Base-by-base conservation (phyloP, 768 basidiomycete genomes). In the Leccinum incarnatum region DNA sequence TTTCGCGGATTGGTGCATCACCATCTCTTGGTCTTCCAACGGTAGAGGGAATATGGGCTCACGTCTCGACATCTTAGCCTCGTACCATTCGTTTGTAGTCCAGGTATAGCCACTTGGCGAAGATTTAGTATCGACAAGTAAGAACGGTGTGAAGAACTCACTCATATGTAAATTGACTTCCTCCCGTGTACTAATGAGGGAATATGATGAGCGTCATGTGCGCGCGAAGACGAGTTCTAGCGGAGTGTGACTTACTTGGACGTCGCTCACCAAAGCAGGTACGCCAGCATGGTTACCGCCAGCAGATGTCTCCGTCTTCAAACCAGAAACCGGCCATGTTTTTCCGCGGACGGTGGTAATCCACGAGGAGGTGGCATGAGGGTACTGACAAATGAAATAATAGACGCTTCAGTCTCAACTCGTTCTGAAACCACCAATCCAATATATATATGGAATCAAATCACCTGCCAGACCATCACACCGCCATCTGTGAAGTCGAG, bases 31-130 rank as follows among this genome's bases (percentile, higher is more conserved):
- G 5, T 34, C 19, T 48, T 30, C 30, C 21, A 11, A 27, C 8
- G 5, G 3, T 10, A 42, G 14, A 56, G 2, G 10, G 14, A 32
- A 36, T 14, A 52, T 51, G 32, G 51, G 17, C 17, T 56, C 40
- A 71, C 72, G 72, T 62, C 69, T 68, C 2, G 72, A 74, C 1
- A 23, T 29, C 67, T 80, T 79, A 19, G 64, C 69, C 57, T 81
- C 60, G 15, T 71, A 73, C 82, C 82, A 83, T 68, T 74, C 78
- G 57, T 73, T 75, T 9, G 80, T 80, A 11, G 74, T 77, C 81
- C 81, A 83, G n/a, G 81, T 69, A 61, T 77, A 70, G 5, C 81
- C 78, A 30, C 51, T 81, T 81, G 40, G 5, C 36, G 34, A 12
- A 12, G 11, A 17, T 12, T 27, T 30, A 27, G 12, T 23, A 21